These are phyloP conservation scores for Clarireedia paspali DNA, from an alignment of 2,329 filamentous ascomycete genomes.

Conservation along the genomic window DNA sequence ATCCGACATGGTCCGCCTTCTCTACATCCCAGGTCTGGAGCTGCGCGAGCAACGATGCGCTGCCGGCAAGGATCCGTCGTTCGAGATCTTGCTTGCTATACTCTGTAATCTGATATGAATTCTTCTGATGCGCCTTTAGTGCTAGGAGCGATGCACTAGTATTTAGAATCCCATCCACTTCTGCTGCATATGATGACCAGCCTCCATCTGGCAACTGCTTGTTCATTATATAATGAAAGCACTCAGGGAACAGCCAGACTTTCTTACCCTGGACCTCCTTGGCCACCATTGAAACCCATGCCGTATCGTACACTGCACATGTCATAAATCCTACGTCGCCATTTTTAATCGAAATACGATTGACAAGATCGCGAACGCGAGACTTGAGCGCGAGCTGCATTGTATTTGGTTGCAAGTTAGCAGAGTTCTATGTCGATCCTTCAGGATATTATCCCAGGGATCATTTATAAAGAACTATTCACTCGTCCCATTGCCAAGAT, in stretches of 20 bases:
- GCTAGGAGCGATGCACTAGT: not conserved
- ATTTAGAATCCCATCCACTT: conserved; percentile 1
- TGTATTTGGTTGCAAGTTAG: no score
- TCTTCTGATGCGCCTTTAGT: not conserved
- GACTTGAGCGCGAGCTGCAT: no score
- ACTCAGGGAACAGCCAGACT: not conserved
- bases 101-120: no score
- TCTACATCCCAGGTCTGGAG: conserved; percentile 1
- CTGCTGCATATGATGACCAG: not conserved
- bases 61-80: no score
- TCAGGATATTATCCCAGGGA: no score
- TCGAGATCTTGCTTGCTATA: no score
- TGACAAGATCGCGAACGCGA: no score
- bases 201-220: not conserved
- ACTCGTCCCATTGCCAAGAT: no score
- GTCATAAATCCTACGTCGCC: not conserved
- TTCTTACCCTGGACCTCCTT: not conserved
- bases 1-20: not conserved
- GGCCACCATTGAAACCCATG: conserved; percentile 1
- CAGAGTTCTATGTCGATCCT: no score
- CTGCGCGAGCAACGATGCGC: not conserved
- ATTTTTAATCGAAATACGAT: no score
- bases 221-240: not conserved
- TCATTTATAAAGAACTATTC: no score
- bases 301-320: not conserved